Base-by-base conservation (phyloP, 2,329 filamentous ascomycete species). In the Pseudogymnoascus sp. region DNA sequence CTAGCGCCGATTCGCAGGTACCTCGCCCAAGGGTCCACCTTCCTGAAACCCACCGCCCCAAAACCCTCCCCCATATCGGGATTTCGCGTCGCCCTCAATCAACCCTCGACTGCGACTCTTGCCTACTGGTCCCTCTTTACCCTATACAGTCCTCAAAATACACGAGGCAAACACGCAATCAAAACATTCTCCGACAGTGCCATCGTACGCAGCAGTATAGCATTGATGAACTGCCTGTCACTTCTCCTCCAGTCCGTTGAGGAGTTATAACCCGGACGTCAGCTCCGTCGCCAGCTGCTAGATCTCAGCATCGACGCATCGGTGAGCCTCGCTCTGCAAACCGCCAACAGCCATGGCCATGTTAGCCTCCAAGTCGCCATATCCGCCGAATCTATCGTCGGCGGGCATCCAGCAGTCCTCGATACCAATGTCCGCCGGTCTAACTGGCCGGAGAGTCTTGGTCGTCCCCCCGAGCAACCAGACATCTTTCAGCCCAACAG, bases 401-500 rank as follows among this genome's bases (percentile, higher is more conserved):
- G 77, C 78, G 66, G 73, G 77, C 65, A 76, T 79, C 16, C 77
- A 75, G 60, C 72, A 82, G 68, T 78, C 74, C 67, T 74, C 79
- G 13, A 75, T 79, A n/a, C 79, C 82, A 62, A 75, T 81, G 54
- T 75, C 79, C 65, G 79, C 84, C 70, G 72, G 80, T 6, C 79
- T 83, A 28, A 75, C 83, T 41, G 80, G 83, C 64, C 80, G 84
- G 70, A 79, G 85, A 71, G 76, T 77, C 14, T 81, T 82, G 16
- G 75, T 79, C 37, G 77, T 83, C 68, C 78, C 80, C 57, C 75
- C 77, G 25, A 70, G 80, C 16, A 79, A 80, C 65, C 83, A 88
- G 66, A 78, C 77, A 48, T 73, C 16, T 2, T 93, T 90, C 73
- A 96, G 91, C 74, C 92, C 93, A 51, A 96, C 92, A 68, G 91